phyloP scores from a whole-genome alignment of 2,329 filamentous ascomycete species.

The Elsinoe ampelina region DNA sequence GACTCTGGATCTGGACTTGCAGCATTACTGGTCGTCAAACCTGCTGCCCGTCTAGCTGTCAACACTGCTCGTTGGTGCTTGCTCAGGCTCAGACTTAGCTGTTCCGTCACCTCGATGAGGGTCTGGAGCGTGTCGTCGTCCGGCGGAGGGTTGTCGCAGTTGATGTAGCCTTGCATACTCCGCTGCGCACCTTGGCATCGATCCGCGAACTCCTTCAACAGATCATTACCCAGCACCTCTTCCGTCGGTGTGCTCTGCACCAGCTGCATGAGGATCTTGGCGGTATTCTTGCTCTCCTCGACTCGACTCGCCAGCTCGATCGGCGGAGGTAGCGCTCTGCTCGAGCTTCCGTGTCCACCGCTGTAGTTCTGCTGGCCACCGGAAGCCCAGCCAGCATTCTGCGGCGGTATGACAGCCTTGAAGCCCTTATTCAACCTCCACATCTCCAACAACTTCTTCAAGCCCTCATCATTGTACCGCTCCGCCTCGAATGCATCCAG shows the following conservation, averaged over 20 bases:
- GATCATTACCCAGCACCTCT: slow-evolving; percentile 72
- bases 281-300: slow-evolving; percentile 83
- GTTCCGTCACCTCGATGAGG: slow-evolving; percentile 89
- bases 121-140: slow-evolving; percentile 92
- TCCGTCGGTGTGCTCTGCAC: slow-evolving; percentile 71
- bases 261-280: slow-evolving; percentile 84
- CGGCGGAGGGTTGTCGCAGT: slow-evolving; percentile 64
- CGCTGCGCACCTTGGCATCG: slow-evolving; percentile 73
- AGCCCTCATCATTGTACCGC: slow-evolving; percentile 63
- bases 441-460: slow-evolving; percentile 66
- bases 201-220: slow-evolving; percentile 84
- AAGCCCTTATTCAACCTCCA: slow-evolving; percentile 75
- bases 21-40: slow-evolving; percentile 17
- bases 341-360: slow-evolving; percentile 8
- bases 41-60: slow-evolving; percentile 41
- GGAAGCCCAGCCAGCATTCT: slow-evolving; percentile 13
- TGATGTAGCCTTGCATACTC: slow-evolving; percentile 79
- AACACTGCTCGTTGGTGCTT: slow-evolving; percentile 74
- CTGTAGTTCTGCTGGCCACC: slow-evolving; percentile 11
- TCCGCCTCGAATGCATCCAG: slow-evolving; percentile 66
- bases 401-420: slow-evolving; percentile 13
- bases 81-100: slow-evolving; percentile 70
- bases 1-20: slow-evolving; percentile 19
- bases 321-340: slow-evolving; percentile 48
- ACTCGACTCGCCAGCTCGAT: slow-evolving; percentile 73